Percentiles rank a stretch among this genome's conserved stretches.
Conservation (phyloP, 1,284 basidiomycete species). For the Pseudozyma sp. region DNA sequence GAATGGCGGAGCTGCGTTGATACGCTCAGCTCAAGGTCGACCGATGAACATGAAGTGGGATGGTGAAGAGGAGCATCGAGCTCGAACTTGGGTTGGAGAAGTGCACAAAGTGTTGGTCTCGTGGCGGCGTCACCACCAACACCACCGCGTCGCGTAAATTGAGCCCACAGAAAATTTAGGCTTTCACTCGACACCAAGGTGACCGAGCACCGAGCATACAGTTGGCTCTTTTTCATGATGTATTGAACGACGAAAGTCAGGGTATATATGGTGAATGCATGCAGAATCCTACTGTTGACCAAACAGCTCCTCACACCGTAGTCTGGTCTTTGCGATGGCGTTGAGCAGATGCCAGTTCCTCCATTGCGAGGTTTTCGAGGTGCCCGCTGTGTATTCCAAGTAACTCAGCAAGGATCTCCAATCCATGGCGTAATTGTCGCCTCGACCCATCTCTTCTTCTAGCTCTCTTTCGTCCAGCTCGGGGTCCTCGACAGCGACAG, state of each 20-base stretch:
- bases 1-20: constrained; percentile 1
- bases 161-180: background rate
- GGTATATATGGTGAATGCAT: constrained; percentile 1
- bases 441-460: constrained; percentile 12
- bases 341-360: constrained; percentile 38
- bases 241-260: background rate
- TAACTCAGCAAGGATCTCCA: constrained; percentile 22
- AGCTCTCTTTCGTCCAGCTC: constrained; percentile 11
- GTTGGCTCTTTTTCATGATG: background rate
- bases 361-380: constrained; percentile 26
- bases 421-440: constrained; percentile 4
- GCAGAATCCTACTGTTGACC: background rate
- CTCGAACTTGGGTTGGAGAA: too few relatives aligned
- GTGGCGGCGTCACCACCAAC: background rate
- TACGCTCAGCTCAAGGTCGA: background rate
- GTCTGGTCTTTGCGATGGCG: constrained; percentile 20
- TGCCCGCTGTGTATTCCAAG: constrained; percentile 21
- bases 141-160: constrained; percentile 18
- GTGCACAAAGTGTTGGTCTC: constrained; percentile 18
- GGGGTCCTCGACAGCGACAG: background rate
- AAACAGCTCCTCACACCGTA: constrained; percentile 29
- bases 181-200: too few relatives aligned
- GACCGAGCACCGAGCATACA: background rate
- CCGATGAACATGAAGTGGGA: background rate
- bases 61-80: background rate